These are phyloP conservation scores for Pelomyxa schiedti DNA, from an alignment of 78 protist genomes.

Conservation along the genomic window DNA sequence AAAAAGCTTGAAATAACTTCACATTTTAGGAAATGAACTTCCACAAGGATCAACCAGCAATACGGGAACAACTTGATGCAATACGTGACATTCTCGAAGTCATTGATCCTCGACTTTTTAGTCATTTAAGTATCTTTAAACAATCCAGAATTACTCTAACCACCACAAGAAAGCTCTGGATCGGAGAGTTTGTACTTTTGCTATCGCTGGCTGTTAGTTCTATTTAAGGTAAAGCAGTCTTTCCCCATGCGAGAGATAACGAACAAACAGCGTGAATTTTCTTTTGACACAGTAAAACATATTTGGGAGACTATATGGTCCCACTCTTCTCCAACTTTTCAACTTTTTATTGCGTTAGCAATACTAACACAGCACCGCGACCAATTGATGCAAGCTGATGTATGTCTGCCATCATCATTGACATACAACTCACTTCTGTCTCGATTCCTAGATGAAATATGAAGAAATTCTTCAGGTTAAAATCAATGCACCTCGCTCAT, in stretches of 20 bases:
- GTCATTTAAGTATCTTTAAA: not conserved
- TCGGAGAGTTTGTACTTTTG: constrained; percentile 15
- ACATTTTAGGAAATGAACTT: not conserved
- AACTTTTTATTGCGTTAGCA: not conserved
- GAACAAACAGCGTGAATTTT: constrained; percentile 33
- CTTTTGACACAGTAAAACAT: not conserved
- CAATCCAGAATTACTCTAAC: not conserved
- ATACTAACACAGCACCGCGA: not conserved
- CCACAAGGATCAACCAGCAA: constrained; percentile 3
- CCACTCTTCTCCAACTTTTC: not conserved
- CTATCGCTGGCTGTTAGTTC: constrained; percentile 40
- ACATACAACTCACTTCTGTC: too few relatives aligned
- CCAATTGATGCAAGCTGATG: not conserved
- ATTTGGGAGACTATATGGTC: constrained; percentile 21
- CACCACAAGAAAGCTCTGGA: not conserved
- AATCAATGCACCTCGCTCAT: too few relatives aligned
- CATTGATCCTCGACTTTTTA: not conserved
- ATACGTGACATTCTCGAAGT: not conserved
- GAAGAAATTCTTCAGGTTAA: too few relatives aligned
- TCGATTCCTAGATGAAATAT: too few relatives aligned
- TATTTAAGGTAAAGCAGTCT: too few relatives aligned
- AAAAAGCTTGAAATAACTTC: not conserved
- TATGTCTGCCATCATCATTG: too few relatives aligned
- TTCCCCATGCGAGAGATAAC: too few relatives aligned
- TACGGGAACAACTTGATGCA: constrained; percentile 6